Evolutionary conservation across 169 alveolate genomes (phyloP).

Genomic region (Eimeria brunetti): DNA sequence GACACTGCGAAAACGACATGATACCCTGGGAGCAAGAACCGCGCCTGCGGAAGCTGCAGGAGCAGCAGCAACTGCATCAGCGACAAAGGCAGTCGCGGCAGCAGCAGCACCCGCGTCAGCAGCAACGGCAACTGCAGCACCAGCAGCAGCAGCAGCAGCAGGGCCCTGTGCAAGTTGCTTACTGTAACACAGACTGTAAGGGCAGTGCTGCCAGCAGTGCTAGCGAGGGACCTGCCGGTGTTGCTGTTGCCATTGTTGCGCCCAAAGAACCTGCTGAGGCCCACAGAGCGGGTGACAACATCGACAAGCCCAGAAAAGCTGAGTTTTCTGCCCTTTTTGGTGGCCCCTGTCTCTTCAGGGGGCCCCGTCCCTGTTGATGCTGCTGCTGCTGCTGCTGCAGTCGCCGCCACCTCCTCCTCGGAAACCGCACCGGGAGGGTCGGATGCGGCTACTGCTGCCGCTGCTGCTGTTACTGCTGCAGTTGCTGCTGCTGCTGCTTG

Average conservation of each 20-base stretch:
- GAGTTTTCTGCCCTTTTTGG: neutral
- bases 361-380: slow-evolving; percentile 8
- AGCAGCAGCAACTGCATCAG: neutral
- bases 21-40: neutral
- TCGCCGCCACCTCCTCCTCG: slow-evolving; percentile 4
- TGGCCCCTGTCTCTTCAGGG: neutral
- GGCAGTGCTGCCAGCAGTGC: slow-evolving; percentile 82
- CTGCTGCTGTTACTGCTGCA: slow-evolving; percentile 20
- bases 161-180: neutral
- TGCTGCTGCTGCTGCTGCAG: slow-evolving; percentile 74
- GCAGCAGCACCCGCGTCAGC: slow-evolving; percentile 21
- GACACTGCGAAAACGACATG: neutral
- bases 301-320: slow-evolving; percentile 28
- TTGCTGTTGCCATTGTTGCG: slow-evolving; percentile 21
- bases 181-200: slow-evolving; percentile 76
- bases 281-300: slow-evolving; percentile 27
- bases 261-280: slow-evolving; percentile 27
- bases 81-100: neutral
- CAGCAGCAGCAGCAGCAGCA: slow-evolving; percentile 15
- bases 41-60: slow-evolving; percentile 1
- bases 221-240: slow-evolving; percentile 75
- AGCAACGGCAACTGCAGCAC: neutral
- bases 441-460: slow-evolving; percentile 46
- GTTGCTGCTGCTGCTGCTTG: slow-evolving; percentile 35
- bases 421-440: slow-evolving; percentile 23